Evolutionary conservation across 768 basidiomycete species (phyloP).

Genomic region (Lactarius vividus): DNA sequence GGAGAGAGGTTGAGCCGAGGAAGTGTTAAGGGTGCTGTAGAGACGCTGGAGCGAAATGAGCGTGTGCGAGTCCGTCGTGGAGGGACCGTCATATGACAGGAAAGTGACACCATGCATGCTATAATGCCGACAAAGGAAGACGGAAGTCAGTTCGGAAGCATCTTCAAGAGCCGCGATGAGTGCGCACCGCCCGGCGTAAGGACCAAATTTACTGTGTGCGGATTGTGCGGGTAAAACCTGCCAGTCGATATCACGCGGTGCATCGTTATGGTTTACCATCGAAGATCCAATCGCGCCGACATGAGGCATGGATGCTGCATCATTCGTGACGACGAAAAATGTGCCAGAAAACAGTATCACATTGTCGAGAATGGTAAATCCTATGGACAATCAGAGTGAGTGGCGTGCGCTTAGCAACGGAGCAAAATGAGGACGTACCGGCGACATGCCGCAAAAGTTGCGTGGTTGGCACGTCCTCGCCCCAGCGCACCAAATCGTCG

Average conservation of each 20-base stretch:
- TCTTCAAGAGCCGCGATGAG: background rate
- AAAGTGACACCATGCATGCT: conserved; percentile 71
- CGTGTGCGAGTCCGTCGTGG: conserved; percentile 55
- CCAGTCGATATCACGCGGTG: conserved; percentile 57
- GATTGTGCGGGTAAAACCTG: conserved; percentile 34
- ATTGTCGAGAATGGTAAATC: conserved; percentile 82
- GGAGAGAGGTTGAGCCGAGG: conserved; percentile 28
- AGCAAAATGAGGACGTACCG: conserved; percentile 41
- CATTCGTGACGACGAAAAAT: conserved; percentile 72
- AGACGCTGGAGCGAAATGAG: conserved; percentile 76
- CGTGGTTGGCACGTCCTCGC: conserved; percentile 51
- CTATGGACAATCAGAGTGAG: conserved; percentile 38
- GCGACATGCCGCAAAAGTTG: conserved; percentile 60
- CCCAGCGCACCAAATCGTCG: conserved; percentile 58
- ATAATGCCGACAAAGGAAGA: background rate
- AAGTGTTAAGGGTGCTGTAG: conserved; percentile 59
- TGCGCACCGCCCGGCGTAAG: conserved; percentile 34
- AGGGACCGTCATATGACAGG: conserved; percentile 35
- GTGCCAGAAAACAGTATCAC: conserved; percentile 71
- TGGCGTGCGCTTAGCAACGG: background rate
- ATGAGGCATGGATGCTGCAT: conserved; percentile 57
- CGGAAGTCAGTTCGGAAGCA: background rate
- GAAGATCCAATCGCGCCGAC: conserved; percentile 50
- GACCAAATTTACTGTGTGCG: conserved; percentile 32
- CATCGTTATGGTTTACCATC: conserved; percentile 35